Evolutionary conservation across 768 basidiomycete species (phyloP), one percentile per base, ranked within the genome.

Genomic region (Termitomyces sp.): DNA sequence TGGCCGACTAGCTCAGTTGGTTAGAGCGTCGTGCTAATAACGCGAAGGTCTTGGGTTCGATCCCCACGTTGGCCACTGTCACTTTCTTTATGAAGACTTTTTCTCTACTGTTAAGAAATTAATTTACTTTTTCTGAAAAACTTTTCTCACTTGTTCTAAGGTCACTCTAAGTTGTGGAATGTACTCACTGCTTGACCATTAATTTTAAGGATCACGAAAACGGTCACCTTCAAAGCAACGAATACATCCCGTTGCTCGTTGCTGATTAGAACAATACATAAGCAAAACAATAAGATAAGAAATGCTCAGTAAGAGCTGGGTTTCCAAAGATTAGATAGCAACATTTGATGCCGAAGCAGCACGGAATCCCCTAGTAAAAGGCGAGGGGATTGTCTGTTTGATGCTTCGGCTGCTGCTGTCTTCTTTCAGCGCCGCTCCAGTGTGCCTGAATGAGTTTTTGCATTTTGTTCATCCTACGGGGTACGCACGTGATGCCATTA

Each of bases 11-110:
- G 89, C 90, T 91, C 89, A 91, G 90, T 79, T 90, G 90, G 89
- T 91, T 90, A 90, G 89, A 90, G 89, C 89, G 88, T 90, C 84
- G 88, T 88, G 85, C 88, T 90, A 90, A 88, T 87, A 84, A 86
- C 84, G 82, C 85, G 84, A 87, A 88, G 85, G 86, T 86, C 86
- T 83, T 87, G 85, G 86, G 85, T 87, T 87, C 86, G 85, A 87
- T 81, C 85, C 86, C 85, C 85, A 86, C 82, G 83, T 85, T 85
- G 85, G 86, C 85, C 85, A 87, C 28, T 28, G n/a, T 38, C 48
- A 12, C n/a, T n/a, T n/a, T n/a, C n/a, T n/a, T n/a, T n/a, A n/a
- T n/a, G n/a, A n/a, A n/a, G n/a, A n/a, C n/a, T n/a, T n/a, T n/a
- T n/a, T n/a, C n/a, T n/a, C n/a, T n/a, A n/a, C n/a, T n/a, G n/a